These are phyloP conservation scores for Pythium brachiatum DNA, from an alignment of 352 stramenopile genomes.

Conservation along the genomic window DNA sequence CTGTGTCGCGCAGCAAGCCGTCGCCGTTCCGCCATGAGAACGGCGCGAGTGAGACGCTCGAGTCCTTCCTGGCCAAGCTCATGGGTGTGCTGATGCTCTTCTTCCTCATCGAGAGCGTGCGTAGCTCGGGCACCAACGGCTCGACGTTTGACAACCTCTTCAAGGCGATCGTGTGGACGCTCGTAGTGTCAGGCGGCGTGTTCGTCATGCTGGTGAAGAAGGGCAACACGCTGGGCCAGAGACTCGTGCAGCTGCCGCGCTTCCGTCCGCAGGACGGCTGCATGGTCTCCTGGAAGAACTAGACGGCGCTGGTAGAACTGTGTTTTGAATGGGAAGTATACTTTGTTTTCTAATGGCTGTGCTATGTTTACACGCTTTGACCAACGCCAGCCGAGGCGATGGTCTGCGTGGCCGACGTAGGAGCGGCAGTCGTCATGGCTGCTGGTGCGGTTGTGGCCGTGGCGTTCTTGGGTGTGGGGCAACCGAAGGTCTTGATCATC, in stretches of 20 bases:
- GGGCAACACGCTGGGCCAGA: conserved; percentile 60
- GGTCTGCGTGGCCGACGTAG: neutral
- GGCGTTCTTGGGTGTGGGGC: conserved; percentile 13
- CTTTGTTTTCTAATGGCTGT: neutral
- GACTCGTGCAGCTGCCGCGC: conserved; percentile 60
- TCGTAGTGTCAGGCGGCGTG: conserved; percentile 40
- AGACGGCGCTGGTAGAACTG: conserved; percentile 5
- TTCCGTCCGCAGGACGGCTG: conserved; percentile 74
- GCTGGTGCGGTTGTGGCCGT: neutral
- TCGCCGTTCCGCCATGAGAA: conserved; percentile 46
- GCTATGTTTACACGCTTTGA: neutral
- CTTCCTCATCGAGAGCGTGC: conserved; percentile 62
- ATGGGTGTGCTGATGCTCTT: conserved; percentile 45
- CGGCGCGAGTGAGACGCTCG: conserved; percentile 41
- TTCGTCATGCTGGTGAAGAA: conserved; percentile 78
- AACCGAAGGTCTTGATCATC: conserved; percentile 25
- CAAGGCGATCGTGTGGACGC: conserved; percentile 48
- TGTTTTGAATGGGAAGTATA: neutral
- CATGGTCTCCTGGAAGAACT: conserved; percentile 73
- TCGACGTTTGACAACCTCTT: conserved; percentile 57
- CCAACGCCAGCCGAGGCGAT: neutral
- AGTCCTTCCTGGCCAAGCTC: conserved; percentile 54
- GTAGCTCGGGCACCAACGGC: conserved; percentile 20
- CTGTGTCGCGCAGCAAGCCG: conserved; percentile 67
- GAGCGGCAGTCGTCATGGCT: neutral